Evolutionary conservation across 2,329 filamentous ascomycete genomes (phyloP).

Genomic region (Aspergillus unguis): DNA sequence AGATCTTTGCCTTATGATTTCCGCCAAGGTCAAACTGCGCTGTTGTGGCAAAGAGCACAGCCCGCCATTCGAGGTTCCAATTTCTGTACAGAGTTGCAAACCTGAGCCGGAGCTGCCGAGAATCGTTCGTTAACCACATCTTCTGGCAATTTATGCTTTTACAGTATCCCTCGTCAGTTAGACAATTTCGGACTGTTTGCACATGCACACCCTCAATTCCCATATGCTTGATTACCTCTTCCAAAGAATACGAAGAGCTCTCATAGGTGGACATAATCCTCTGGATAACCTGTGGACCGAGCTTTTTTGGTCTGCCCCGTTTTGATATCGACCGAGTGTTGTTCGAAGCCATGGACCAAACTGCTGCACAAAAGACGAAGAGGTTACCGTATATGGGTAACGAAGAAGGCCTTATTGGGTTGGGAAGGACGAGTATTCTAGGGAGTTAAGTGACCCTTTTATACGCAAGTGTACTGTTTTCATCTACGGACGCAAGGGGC

Average conservation of each 20-base stretch:
- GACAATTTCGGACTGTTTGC: not conserved
- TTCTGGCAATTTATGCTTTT: not conserved
- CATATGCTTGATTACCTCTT: not conserved
- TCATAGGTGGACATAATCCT: not conserved
- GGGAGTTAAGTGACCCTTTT: not conserved
- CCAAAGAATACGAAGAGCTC: not conserved
- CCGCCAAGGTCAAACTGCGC: not conserved
- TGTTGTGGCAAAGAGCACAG: not conserved
- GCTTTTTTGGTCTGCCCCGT: not conserved
- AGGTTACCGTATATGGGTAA: not conserved
- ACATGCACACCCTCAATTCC: not conserved
- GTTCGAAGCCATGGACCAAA: not conserved
- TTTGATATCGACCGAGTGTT: not conserved
- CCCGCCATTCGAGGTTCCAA: not conserved
- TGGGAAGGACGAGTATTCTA: not conserved
- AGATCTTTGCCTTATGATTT: not conserved
- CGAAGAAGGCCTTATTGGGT: not conserved
- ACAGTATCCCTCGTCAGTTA: not conserved
- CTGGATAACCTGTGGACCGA: not conserved
- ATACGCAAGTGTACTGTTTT: not conserved
- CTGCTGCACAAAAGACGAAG: not conserved
- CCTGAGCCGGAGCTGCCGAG: not conserved
- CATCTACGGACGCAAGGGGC: not conserved
- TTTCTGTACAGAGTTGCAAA: not conserved
- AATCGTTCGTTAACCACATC: not conserved